phyloP scores from a whole-genome alignment of 306 rosid species.

The Quercus glauca region DNA sequence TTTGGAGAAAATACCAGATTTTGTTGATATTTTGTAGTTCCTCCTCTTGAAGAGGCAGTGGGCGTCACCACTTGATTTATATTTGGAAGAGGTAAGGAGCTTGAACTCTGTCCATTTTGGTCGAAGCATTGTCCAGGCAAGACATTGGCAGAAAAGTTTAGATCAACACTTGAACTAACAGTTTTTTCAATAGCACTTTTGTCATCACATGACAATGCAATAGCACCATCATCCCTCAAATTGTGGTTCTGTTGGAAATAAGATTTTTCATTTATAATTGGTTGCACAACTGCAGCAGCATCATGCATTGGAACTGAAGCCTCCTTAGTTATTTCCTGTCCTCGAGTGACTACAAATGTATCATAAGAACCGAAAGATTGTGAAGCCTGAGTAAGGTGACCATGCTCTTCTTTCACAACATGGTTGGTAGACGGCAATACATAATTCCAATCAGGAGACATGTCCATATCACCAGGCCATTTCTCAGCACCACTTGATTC shows the following conservation, averaged over 20 bases:
- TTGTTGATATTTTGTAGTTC: slow-evolving; percentile 41
- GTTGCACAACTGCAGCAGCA: slow-evolving; percentile 32
- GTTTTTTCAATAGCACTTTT: slow-evolving; percentile 28
- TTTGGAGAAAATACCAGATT: slow-evolving; percentile 39
- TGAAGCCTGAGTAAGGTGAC: slow-evolving; percentile 38
- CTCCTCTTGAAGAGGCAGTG: slow-evolving; percentile 42
- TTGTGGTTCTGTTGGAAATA: slow-evolving; percentile 29
- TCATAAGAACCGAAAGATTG: slow-evolving; percentile 30
- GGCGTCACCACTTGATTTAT: slow-evolving; percentile 41
- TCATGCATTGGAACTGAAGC: slow-evolving; percentile 46
- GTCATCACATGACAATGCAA: slow-evolving; percentile 36
- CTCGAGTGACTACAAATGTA: slow-evolving; percentile 34
- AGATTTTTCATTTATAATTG: slow-evolving; percentile 35
- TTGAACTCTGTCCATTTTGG: slow-evolving; percentile 39
- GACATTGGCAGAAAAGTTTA: slow-evolving; percentile 36
- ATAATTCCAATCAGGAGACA: slow-evolving; percentile 95
- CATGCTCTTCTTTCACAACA: slow-evolving; percentile 48
- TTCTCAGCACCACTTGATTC: slow-evolving; percentile 53
- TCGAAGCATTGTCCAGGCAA: slow-evolving; percentile 42
- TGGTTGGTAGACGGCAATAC: slow-evolving; percentile 43
- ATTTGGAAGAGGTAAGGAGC: slow-evolving; percentile 41
- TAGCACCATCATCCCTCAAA: slow-evolving; percentile 29
- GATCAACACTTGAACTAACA: slow-evolving; percentile 28
- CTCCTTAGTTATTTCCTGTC: slow-evolving; percentile 42
- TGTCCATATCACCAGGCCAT: slow-evolving; percentile 78